Evolutionary conservation across 768 basidiomycete species (phyloP).

Genomic region (Leccinum imitatum): DNA sequence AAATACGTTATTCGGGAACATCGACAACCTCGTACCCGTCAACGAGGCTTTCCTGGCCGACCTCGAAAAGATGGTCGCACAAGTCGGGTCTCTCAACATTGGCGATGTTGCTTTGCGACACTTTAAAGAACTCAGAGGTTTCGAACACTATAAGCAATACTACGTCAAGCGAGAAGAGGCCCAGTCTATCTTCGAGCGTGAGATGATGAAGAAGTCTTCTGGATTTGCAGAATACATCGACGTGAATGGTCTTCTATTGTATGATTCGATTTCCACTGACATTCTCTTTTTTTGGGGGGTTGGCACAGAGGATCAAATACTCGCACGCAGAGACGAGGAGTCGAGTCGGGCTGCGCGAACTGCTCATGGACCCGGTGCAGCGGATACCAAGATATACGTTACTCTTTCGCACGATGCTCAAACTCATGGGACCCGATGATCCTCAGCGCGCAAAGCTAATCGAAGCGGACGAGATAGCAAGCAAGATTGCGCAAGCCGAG

Average conservation of each 20-base stretch:
- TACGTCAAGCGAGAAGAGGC: constrained; percentile 93
- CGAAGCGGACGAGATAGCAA: constrained; percentile 86
- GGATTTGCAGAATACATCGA: constrained; percentile 87
- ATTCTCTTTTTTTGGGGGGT: too few relatives aligned
- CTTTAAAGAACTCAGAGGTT: constrained; percentile 79
- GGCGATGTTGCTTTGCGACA: constrained; percentile 87
- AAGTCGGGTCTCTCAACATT: constrained; percentile 55
- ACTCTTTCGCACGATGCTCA: constrained; percentile 89
- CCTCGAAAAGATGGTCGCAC: constrained; percentile 73
- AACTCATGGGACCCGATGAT: constrained; percentile 79
- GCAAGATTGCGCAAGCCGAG: constrained; percentile 88
- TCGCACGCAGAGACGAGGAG: constrained; percentile 68
- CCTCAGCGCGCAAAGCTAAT: constrained; percentile 73
- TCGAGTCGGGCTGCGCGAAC: constrained; percentile 84
- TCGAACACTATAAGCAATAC: constrained; percentile 90
- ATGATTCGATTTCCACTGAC: constrained; percentile 12
- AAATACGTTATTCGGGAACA: constrained; percentile 90
- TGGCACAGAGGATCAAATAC: constrained; percentile 85
- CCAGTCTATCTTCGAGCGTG: constrained; percentile 81
- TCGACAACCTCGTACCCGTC: constrained; percentile 85
- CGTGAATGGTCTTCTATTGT: constrained; percentile 46
- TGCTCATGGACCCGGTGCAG: constrained; percentile 96
- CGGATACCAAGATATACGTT: constrained; percentile 94
- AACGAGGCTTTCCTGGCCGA: constrained; percentile 85
- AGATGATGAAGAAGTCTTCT: constrained; percentile 75